Conservation (phyloP, 116 monocot species). For the Zostera marina region DNA sequence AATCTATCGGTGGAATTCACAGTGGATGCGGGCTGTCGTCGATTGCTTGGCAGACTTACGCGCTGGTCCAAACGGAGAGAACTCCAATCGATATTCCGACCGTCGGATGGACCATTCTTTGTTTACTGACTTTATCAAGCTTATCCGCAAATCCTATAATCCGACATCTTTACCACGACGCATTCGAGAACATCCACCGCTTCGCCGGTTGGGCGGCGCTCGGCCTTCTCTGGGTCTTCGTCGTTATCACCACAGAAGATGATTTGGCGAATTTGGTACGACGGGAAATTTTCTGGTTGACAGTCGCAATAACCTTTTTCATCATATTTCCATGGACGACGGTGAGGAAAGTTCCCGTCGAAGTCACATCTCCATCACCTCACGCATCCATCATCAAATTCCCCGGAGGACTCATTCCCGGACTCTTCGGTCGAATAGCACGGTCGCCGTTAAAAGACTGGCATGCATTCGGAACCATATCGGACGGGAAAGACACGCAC, state of each 20-base stretch:
- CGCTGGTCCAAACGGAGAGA: conserved; percentile 16
- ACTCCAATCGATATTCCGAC: conserved; percentile 13
- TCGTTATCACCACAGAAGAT: conserved; percentile 25
- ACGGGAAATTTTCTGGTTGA: conserved; percentile 32
- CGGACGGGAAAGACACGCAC: conserved; percentile 28
- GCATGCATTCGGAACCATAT: conserved; percentile 65
- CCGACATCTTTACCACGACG: conserved; percentile 60
- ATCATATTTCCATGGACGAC: conserved; percentile 45
- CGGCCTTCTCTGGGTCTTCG: conserved; percentile 35
- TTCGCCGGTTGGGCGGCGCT: conserved; percentile 56
- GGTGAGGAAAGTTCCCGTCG: conserved; percentile 26
- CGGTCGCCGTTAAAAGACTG: conserved; percentile 46
- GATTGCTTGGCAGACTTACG: conserved; percentile 37
- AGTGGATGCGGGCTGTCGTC: conserved; percentile 57
- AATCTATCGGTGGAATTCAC: conserved; percentile 55
- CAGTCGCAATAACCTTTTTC: conserved; percentile 32
- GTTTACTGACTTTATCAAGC: conserved; percentile 29
- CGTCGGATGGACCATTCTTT: conserved; percentile 25
- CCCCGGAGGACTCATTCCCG: conserved; percentile 25
- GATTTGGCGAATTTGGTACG: conserved; percentile 10
- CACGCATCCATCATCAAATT: conserved; percentile 22
- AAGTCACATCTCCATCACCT: conserved; percentile 18
- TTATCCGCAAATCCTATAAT: conserved; percentile 39
- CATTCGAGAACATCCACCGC: conserved; percentile 54
- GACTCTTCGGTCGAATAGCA: conserved; percentile 41